A percentile compares a stretch with the other conserved stretches of the same genome.
Evolutionary conservation across 2,329 filamentous ascomycete species (phyloP).

Genomic region (Biscogniauxia marginata): DNA sequence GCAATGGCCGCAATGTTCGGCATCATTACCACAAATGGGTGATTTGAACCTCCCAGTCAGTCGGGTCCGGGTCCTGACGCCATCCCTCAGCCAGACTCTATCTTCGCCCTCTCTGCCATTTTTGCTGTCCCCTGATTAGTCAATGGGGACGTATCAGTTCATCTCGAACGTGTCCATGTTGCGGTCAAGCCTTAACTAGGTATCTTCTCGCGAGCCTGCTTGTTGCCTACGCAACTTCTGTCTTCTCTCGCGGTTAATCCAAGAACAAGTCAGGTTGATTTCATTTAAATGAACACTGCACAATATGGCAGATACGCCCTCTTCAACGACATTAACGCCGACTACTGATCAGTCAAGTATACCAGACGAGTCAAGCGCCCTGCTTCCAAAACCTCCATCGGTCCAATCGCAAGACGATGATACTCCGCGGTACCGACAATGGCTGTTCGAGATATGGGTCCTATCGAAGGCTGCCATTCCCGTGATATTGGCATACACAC

Average conservation of each 20-base stretch:
- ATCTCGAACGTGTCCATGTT: not conserved
- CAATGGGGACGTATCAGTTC: not conserved
- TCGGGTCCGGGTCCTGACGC: not conserved
- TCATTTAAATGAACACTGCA: not conserved
- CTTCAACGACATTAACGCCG: slow-evolving; percentile 11
- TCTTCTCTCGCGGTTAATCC: not conserved
- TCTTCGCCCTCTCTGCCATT: not conserved
- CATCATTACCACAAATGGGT: not conserved
- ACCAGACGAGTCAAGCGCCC: slow-evolving; percentile 19
- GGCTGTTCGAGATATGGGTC: slow-evolving; percentile 62
- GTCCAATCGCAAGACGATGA: not conserved
- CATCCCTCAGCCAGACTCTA: not conserved
- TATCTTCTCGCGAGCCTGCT: not conserved
- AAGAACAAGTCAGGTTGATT: not conserved
- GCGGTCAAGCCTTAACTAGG: not conserved
- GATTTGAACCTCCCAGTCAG: not conserved
- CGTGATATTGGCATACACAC: slow-evolving; percentile 78
- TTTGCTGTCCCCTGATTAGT: not conserved
- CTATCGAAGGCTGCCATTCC: slow-evolving; percentile 69
- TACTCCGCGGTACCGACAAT: slow-evolving; percentile 25
- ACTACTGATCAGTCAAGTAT: slow-evolving; percentile 5
- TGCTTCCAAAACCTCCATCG: slow-evolving; percentile 21
- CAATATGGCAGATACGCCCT: slow-evolving; percentile 15
- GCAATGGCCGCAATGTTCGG: not conserved
- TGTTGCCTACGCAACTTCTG: not conserved